A percentile compares a stretch with the other conserved stretches of the same genome.
These are phyloP conservation scores for Stylonectria norvegica DNA, from an alignment of 2,329 filamentous ascomycete genomes.

Conservation along the genomic window DNA sequence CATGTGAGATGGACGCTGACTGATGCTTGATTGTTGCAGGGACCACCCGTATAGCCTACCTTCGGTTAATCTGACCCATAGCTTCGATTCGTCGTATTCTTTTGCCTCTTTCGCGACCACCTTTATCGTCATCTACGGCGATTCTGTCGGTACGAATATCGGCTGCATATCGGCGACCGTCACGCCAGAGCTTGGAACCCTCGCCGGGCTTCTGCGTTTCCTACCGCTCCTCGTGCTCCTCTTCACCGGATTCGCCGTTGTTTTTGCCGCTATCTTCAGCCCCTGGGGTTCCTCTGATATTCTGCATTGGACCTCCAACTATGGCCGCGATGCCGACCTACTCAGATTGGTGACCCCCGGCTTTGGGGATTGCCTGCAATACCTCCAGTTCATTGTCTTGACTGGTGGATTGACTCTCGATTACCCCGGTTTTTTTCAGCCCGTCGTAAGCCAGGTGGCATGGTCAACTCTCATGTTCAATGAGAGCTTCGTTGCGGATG, in stretches of 20 bases:
- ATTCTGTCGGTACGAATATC: constrained; percentile 58
- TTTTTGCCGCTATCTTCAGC: constrained; percentile 81
- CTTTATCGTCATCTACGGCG: constrained; percentile 72
- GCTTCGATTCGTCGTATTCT: constrained; percentile 77
- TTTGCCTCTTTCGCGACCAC: constrained; percentile 79
- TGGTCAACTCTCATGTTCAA: constrained; percentile 96
- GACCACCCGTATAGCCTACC: constrained; percentile 52
- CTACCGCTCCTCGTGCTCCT: constrained; percentile 75
- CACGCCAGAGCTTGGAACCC: constrained; percentile 74
- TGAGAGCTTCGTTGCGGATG: constrained; percentile 74
- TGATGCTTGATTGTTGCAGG: constrained; percentile 22
- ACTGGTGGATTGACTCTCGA: constrained; percentile 82
- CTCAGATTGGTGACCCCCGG: constrained; percentile 90
- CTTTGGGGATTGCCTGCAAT: constrained; percentile 94
- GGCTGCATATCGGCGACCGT: constrained; percentile 80
- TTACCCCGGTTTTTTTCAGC: constrained; percentile 94
- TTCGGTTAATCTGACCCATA: constrained; percentile 68
- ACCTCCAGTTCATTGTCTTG: constrained; percentile 88
- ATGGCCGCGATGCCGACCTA: constrained; percentile 88
- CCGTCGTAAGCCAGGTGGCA: constrained; percentile 77
- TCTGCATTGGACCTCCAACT: constrained; percentile 97
- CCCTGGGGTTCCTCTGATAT: constrained; percentile 90
- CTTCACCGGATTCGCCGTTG: constrained; percentile 75
- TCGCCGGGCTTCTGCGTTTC: constrained; percentile 69
- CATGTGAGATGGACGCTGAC: not conserved